Conservation (phyloP, 1,284 basidiomycete species). For the Ceratobasidium sp. region DNA sequence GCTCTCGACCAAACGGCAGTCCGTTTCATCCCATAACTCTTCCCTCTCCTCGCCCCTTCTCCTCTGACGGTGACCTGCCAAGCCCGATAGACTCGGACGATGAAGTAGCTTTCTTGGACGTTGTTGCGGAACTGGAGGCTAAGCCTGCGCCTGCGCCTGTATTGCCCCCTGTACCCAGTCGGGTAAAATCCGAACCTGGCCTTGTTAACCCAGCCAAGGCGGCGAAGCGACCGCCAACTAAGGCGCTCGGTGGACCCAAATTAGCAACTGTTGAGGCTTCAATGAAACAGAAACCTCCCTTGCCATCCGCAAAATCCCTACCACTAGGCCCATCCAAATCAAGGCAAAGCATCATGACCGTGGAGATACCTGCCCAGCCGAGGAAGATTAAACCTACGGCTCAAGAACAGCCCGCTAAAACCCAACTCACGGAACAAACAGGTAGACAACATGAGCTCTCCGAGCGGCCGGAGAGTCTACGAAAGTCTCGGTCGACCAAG, state of each 20-base stretch:
- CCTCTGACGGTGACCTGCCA: conserved; percentile 16
- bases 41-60: conserved; percentile 7
- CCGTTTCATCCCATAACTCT: background rate
- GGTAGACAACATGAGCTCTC: background rate
- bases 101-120: conserved; percentile 34
- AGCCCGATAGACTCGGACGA: conserved; percentile 41
- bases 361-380: conserved; percentile 13
- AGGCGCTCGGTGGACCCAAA: background rate
- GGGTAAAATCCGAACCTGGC: conserved; percentile 13
- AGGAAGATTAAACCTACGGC: background rate
- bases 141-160: background rate
- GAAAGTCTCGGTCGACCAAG: background rate
- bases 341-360: conserved; percentile 16
- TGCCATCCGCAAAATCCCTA: conserved; percentile 12
- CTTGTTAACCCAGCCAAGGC: background rate
- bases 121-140: conserved; percentile 26
- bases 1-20: conserved; percentile 10
- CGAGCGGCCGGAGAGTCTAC: background rate
- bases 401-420: background rate
- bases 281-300: background rate
- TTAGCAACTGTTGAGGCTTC: background rate
- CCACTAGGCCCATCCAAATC: background rate
- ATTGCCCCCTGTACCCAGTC: background rate
- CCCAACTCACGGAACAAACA: background rate
- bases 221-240: background rate